Percentiles rank a stretch among this genome's conserved stretches.
Conservation (phyloP, 176 grass and related monocot genomes). For the Rhynchospora tenuis region DNA sequence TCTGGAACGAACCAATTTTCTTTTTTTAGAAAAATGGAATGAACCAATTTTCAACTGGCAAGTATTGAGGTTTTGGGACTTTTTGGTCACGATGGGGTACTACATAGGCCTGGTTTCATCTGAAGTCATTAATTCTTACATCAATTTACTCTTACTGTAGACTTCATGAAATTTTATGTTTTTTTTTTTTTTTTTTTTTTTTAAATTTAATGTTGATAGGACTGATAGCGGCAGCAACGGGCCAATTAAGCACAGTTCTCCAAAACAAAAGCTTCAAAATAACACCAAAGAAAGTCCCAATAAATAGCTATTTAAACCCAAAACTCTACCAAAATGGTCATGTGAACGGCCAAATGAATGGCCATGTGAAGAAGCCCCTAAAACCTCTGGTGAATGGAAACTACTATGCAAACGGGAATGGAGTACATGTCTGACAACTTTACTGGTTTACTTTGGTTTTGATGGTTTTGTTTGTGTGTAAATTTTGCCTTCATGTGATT, state of each 20-base stretch:
- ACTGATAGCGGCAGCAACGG: constrained; percentile 63
- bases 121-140: not conserved
- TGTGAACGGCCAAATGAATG: not conserved
- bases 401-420: constrained; percentile 55
- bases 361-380: constrained; percentile 35
- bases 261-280: not conserved
- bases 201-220: constrained; percentile 39
- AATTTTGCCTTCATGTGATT: constrained; percentile 17
- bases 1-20: not conserved
- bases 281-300: not conserved
- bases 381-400: constrained; percentile 47
- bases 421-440: constrained; percentile 45
- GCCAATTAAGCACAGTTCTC: constrained; percentile 51
- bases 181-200: not conserved
- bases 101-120: not conserved
- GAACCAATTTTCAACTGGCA: not conserved
- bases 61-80: not conserved
- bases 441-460: constrained; percentile 17
- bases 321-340: constrained; percentile 34
- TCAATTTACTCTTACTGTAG: not conserved
- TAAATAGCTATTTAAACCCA: not conserved
- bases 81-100: not conserved
- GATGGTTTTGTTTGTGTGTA: constrained; percentile 42
- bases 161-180: too few relatives aligned
- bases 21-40: too few relatives aligned